A percentile compares a stretch with the other conserved stretches of the same genome.
These are phyloP conservation scores for Podospora anserina DNA, from an alignment of 495 filamentous ascomycete species.

Conservation along the genomic window DNA sequence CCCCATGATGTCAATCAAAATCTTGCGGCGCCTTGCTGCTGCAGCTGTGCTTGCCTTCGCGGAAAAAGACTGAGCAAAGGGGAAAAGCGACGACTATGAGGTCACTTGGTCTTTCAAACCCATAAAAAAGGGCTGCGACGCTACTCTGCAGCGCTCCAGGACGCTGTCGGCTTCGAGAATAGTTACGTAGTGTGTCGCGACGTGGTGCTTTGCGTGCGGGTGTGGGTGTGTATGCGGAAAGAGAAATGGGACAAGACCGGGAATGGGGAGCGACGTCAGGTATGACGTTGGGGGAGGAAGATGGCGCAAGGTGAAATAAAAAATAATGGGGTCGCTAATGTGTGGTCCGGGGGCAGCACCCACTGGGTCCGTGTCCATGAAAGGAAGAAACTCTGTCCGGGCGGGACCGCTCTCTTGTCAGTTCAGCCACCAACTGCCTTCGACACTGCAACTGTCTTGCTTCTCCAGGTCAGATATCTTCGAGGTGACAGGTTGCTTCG, in stretches of 20 bases:
- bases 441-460: neutral
- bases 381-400: neutral
- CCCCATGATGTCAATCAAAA: constrained; percentile 44
- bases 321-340: constrained; percentile 30
- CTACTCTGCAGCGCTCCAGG: constrained; percentile 31
- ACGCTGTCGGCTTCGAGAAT: constrained; percentile 19
- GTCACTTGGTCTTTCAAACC: constrained; percentile 30
- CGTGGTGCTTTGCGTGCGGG: constrained; percentile 14
- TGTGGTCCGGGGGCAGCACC: neutral
- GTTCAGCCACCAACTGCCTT: no score
- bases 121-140: constrained; percentile 28
- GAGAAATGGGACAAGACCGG: constrained; percentile 31
- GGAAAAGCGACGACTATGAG: constrained; percentile 30
- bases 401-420: neutral
- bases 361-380: neutral
- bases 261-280: constrained; percentile 38
- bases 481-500: no score
- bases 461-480: neutral
- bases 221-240: constrained; percentile 21
- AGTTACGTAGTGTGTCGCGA: constrained; percentile 30
- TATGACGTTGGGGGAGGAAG: constrained; percentile 40
- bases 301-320: constrained; percentile 36
- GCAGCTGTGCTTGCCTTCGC: constrained; percentile 18
- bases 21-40: constrained; percentile 30
- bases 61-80: neutral